These are phyloP conservation scores for Herpetomonas samuelpessoai DNA, from an alignment of 208 protist species.

Conservation along the genomic window DNA sequence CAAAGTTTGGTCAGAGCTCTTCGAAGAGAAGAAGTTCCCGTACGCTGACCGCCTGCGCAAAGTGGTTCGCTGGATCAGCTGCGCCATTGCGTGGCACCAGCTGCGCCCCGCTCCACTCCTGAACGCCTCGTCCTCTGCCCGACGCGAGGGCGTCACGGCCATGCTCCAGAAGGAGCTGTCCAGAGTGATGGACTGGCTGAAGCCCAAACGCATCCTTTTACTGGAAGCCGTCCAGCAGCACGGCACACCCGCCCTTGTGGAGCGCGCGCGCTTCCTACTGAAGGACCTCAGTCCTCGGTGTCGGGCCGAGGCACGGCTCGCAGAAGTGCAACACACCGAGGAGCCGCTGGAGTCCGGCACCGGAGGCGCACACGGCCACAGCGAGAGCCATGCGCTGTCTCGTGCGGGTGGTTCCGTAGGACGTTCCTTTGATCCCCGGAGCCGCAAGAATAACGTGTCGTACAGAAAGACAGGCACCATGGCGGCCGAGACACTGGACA, in stretches of 20 bases:
- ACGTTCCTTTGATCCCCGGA: background rate
- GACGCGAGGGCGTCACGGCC: conserved; percentile 22
- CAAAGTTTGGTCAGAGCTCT: conserved; percentile 19
- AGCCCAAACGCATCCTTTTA: conserved; percentile 71
- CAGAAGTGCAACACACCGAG: conserved; percentile 71
- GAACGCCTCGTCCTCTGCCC: conserved; percentile 16
- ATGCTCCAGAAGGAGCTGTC: conserved; percentile 39
- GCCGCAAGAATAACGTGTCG: conserved; percentile 8
- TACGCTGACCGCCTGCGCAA: conserved; percentile 28
- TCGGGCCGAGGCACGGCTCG: conserved; percentile 43
- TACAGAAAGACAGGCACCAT: background rate
- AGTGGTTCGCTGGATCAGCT: conserved; percentile 37
- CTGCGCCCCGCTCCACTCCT: no score
- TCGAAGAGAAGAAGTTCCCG: conserved; percentile 26
- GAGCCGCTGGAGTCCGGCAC: conserved; percentile 37
- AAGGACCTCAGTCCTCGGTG: conserved; percentile 57
- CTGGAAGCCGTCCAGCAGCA: conserved; percentile 81
- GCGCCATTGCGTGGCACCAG: conserved; percentile 45
- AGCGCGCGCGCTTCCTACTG: conserved; percentile 70
- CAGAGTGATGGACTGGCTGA: conserved; percentile 49
- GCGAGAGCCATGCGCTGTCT: background rate
- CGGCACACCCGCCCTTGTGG: conserved; percentile 50
- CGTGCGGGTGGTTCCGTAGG: background rate
- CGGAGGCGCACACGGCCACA: background rate
- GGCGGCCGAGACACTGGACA: background rate